Percentiles rank a stretch among this genome's conserved stretches.
Evolutionary conservation across 805 yeast species (phyloP).

Genomic region (Blastobotrys attinorum): DNA sequence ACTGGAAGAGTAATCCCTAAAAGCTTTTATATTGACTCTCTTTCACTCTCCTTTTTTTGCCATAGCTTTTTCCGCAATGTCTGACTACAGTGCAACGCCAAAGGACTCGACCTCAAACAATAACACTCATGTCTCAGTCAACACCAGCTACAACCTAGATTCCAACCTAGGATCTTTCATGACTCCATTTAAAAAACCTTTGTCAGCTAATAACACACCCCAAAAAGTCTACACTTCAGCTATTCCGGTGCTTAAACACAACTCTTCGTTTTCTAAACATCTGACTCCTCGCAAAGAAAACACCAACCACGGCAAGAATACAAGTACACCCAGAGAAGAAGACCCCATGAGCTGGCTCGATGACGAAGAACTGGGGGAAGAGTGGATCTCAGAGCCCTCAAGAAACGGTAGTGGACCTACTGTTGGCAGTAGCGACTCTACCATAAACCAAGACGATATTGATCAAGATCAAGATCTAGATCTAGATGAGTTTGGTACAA

Average conservation of each 20-base stretch:
- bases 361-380: conserved; percentile 4
- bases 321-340: background rate
- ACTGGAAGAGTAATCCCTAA: too few species aligned
- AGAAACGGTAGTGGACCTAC: background rate
- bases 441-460: background rate
- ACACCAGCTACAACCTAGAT: too few species aligned
- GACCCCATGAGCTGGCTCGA: conserved; percentile 5
- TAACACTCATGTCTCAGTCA: too few species aligned
- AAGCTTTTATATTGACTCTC: too few species aligned
- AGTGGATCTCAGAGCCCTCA: conserved; percentile 5
- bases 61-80: too few species aligned
- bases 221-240: too few species aligned
- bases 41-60: too few species aligned
- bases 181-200: background rate
- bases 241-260: background rate
- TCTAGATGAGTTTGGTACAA: too few species aligned
- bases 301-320: background rate
- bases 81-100: too few species aligned
- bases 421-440: background rate
- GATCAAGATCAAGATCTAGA: too few species aligned
- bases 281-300: background rate
- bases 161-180: background rate
- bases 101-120: too few species aligned
- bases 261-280: background rate
- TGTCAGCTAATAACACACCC: too few species aligned